Percentiles rank a stretch among this genome's conserved stretches.
Conservation (phyloP, 371 early-diverging fungal genomes). For the Rhizopus microsporus region DNA sequence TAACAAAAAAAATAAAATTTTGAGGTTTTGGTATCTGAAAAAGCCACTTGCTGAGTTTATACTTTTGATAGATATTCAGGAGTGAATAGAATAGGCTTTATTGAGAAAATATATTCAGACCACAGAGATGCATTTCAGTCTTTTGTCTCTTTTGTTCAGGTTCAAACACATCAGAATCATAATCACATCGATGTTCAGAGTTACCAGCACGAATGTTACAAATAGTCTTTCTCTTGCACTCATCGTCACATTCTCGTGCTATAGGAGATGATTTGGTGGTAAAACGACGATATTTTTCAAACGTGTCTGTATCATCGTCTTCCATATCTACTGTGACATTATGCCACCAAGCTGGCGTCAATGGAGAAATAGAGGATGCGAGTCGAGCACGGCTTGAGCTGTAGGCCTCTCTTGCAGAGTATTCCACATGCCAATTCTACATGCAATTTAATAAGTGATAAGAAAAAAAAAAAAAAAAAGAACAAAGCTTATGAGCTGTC, state of each 20-base stretch:
- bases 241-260: slow-evolving; percentile 34
- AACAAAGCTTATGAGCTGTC: neutral
- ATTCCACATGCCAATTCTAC: slow-evolving; percentile 64
- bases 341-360: slow-evolving; percentile 65
- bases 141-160: neutral
- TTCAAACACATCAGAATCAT: slow-evolving; percentile 30
- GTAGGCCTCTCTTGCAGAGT: slow-evolving; percentile 55
- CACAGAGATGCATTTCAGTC: slow-evolving; percentile 1
- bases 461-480: neutral
- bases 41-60: neutral
- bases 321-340: slow-evolving; percentile 56
- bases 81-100: too few relatives aligned
- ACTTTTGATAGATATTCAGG: too few relatives aligned
- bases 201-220: slow-evolving; percentile 60
- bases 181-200: slow-evolving; percentile 51
- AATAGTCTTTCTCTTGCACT: slow-evolving; percentile 42
- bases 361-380: slow-evolving; percentile 28
- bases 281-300: slow-evolving; percentile 48
- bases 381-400: slow-evolving; percentile 31
- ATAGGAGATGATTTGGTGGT: slow-evolving; percentile 47
- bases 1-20: neutral
- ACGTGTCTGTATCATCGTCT: slow-evolving; percentile 29
- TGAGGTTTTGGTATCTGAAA: neutral
- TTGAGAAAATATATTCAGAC: neutral
- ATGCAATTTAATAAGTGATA: too few relatives aligned